These are phyloP conservation scores for Coemansia umbellata DNA, from an alignment of 192 early-diverging fungal species.

Conservation along the genomic window DNA sequence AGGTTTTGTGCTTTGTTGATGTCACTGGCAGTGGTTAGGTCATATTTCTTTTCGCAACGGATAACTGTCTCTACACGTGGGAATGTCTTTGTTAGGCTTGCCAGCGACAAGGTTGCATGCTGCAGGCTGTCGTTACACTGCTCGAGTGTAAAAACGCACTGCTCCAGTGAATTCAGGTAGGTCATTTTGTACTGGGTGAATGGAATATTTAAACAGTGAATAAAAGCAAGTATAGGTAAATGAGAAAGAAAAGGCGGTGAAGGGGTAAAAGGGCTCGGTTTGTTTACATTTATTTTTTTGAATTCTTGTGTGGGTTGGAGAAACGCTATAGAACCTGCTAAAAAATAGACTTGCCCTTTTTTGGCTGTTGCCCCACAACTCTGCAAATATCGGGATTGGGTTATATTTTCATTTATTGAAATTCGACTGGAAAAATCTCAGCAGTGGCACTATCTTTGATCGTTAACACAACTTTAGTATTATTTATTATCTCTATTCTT, in stretches of 20 bases:
- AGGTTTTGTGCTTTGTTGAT: conserved; percentile 46
- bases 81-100: conserved; percentile 34
- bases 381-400: too few species aligned
- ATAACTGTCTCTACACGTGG: conserved; percentile 45
- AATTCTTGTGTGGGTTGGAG: too few species aligned
- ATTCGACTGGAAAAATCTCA: too few species aligned
- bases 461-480: too few species aligned
- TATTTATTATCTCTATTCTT: too few species aligned
- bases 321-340: too few species aligned
- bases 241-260: background rate
- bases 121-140: conserved; percentile 25
- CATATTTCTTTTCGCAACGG: conserved; percentile 42
- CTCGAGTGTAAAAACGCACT: conserved; percentile 32
- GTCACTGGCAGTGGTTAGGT: conserved; percentile 51
- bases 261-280: background rate
- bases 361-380: too few species aligned
- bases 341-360: too few species aligned
- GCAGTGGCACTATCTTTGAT: too few species aligned
- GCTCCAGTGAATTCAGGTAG: conserved; percentile 36
- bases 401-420: too few species aligned
- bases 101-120: conserved; percentile 26
- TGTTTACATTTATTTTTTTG: conserved; percentile 1
- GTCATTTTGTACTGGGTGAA: conserved; percentile 21
- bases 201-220: background rate
- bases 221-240: background rate